Evolutionary conservation across 2,329 filamentous ascomycete species (phyloP).

Genomic region (Botrytis elliptica): DNA sequence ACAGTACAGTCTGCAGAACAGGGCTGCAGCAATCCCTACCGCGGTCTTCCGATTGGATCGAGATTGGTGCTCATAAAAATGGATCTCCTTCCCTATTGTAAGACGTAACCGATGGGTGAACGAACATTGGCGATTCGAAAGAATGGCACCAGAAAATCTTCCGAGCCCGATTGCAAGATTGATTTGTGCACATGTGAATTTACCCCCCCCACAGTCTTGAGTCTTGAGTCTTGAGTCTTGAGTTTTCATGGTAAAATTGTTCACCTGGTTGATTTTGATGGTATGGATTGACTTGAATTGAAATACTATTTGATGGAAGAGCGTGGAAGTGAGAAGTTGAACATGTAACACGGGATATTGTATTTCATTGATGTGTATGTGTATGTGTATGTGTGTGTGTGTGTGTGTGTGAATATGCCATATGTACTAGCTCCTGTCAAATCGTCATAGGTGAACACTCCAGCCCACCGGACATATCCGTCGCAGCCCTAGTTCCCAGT

Average conservation of each 20-base stretch:
- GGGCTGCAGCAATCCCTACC: conserved; percentile 7
- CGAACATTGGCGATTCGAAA: not conserved
- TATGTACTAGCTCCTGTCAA: too few relatives aligned
- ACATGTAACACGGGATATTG: not conserved
- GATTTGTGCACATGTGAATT: not conserved
- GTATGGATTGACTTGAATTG: not conserved
- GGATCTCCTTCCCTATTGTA: not conserved
- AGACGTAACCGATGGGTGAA: not conserved
- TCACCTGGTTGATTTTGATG: not conserved
- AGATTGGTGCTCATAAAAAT: not conserved
- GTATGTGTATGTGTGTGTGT: too few relatives aligned
- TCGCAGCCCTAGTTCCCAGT: not conserved
- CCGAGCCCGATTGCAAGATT: not conserved
- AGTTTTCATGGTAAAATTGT: not conserved
- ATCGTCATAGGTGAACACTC: too few relatives aligned
- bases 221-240: not conserved
- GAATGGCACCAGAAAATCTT: not conserved
- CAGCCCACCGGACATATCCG: not conserved
- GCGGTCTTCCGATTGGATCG: not conserved
- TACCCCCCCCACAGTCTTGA: not conserved
- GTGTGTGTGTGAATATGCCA: too few relatives aligned
- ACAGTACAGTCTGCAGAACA: not conserved
- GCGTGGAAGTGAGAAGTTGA: not conserved
- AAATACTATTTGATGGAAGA: not conserved
- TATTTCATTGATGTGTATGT: not conserved